These are phyloP conservation scores for Heliocybe sulcata DNA, from an alignment of 1,284 basidiomycete genomes.

Conservation along the genomic window DNA sequence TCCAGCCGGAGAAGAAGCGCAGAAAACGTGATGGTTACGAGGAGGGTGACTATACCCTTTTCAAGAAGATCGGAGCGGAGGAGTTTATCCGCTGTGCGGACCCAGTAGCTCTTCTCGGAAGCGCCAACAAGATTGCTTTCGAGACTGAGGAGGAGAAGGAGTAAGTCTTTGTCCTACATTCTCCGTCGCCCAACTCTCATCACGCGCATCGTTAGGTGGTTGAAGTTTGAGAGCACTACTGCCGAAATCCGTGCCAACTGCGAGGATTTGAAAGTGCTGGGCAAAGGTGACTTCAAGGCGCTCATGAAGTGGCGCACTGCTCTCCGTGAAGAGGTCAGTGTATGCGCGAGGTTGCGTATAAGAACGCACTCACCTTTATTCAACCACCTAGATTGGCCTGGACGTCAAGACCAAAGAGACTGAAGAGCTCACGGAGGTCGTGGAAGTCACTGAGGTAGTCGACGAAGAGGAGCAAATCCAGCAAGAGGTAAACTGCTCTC, in stretches of 20 bases:
- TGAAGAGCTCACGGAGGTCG: slow-evolving; percentile 72
- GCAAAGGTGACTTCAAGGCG: slow-evolving; percentile 95
- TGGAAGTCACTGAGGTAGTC: slow-evolving; percentile 67
- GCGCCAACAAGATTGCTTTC: slow-evolving; percentile 83
- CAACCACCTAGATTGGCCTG: slow-evolving; percentile 60
- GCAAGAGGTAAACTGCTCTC: slow-evolving; percentile 57
- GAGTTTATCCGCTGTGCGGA: slow-evolving; percentile 74
- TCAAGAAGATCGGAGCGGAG: slow-evolving; percentile 66
- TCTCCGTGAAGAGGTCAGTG: slow-evolving; percentile 72
- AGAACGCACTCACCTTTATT: neutral
- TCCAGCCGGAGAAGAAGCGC: slow-evolving; percentile 96
- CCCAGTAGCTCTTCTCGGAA: slow-evolving; percentile 78
- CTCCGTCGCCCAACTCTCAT: slow-evolving; percentile 6
- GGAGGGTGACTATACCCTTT: slow-evolving; percentile 91
- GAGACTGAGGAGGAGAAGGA: slow-evolving; percentile 78
- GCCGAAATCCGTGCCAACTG: slow-evolving; percentile 79
- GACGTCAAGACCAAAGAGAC: slow-evolving; percentile 70
- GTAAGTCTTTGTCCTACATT: slow-evolving; percentile 31
- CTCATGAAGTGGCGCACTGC: slow-evolving; percentile 88
- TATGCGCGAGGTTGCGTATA: neutral
- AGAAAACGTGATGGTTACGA: slow-evolving; percentile 93
- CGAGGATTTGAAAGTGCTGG: slow-evolving; percentile 93
- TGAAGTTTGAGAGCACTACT: slow-evolving; percentile 66
- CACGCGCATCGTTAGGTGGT: slow-evolving; percentile 45
- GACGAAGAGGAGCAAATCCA: slow-evolving; percentile 88